Evolutionary conservation across 768 basidiomycete species (phyloP).

Genomic region (Nidularia pulvinata): DNA sequence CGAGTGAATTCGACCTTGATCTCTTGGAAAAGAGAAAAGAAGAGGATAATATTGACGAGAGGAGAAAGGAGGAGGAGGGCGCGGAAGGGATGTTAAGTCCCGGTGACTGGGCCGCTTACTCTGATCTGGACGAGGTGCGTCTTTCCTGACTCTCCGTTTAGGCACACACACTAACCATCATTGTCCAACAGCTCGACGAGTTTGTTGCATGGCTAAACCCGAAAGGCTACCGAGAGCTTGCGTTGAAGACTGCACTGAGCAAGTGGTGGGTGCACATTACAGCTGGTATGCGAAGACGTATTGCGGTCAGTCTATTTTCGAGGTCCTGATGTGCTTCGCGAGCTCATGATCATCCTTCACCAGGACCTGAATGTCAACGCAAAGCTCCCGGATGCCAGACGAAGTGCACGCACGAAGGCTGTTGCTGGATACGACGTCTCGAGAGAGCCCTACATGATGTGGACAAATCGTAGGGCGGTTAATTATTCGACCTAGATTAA

Average conservation of each 20-base stretch:
- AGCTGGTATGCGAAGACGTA: constrained; percentile 76
- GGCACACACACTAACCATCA: constrained; percentile 6
- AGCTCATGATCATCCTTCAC: not conserved
- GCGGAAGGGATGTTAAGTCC: constrained; percentile 68
- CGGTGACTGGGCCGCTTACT: constrained; percentile 92
- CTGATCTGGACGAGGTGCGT: constrained; percentile 84
- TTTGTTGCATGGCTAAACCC: constrained; percentile 90
- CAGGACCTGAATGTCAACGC: constrained; percentile 68
- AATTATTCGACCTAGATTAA: constrained; percentile 30
- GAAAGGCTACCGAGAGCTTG: constrained; percentile 88
- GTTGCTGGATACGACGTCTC: constrained; percentile 58
- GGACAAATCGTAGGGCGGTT: constrained; percentile 80
- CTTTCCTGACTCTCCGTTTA: not conserved
- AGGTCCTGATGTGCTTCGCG: not conserved
- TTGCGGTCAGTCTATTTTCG: constrained; percentile 50
- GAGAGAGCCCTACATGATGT: constrained; percentile 86
- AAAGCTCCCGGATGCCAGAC: constrained; percentile 77
- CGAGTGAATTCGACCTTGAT: constrained; percentile 79
- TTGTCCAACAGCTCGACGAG: constrained; percentile 63
- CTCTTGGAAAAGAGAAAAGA: constrained; percentile 59
- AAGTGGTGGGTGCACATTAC: constrained; percentile 88
- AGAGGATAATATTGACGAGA: constrained; percentile 54
- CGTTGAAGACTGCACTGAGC: constrained; percentile 71
- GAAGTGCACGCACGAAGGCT: constrained; percentile 71
- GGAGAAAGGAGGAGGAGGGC: constrained; percentile 81